Conservation (phyloP, 106 monocot species). For the Ottelia alismoides region DNA sequence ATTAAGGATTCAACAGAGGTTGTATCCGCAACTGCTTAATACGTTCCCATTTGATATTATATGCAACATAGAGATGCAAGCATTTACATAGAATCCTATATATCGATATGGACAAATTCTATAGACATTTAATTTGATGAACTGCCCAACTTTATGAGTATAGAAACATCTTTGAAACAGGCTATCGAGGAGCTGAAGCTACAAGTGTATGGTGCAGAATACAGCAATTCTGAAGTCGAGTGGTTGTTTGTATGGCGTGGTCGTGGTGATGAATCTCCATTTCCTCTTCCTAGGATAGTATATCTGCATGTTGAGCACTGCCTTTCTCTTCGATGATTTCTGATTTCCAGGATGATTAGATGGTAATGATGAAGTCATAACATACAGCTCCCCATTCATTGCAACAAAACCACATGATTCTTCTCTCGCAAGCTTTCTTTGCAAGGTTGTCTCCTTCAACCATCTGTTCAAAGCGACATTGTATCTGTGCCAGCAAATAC, state of each 20-base stretch:
- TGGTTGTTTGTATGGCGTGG: slow-evolving; percentile 30
- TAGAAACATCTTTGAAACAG: no score
- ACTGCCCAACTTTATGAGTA: no score
- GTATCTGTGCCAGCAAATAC: no score
- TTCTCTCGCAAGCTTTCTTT: slow-evolving; percentile 21
- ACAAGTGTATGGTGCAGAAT: slow-evolving; percentile 44
- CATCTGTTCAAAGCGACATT: slow-evolving; percentile 47
- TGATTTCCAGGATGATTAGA: not conserved
- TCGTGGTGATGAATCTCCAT: slow-evolving; percentile 52
- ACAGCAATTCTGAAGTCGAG: slow-evolving; percentile 57
- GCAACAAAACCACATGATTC: slow-evolving; percentile 62
- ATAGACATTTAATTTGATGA: no score
- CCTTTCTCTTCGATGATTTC: slow-evolving; percentile 28
- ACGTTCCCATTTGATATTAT: no score
- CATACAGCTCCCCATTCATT: slow-evolving; percentile 58
- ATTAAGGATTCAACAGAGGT: no score
- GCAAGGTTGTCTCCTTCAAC: slow-evolving; percentile 52
- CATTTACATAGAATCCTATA: no score
- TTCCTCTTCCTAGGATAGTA: slow-evolving; percentile 52
- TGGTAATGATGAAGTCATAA: slow-evolving; percentile 28
- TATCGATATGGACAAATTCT: no score
- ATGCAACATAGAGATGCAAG: no score
- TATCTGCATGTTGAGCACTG: slow-evolving; percentile 41
- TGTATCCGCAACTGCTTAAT: no score
- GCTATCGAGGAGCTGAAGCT: no score